Evolutionary conservation across 805 yeast species (phyloP).

Genomic region (Wickerhamomyces chaumierensis): DNA sequence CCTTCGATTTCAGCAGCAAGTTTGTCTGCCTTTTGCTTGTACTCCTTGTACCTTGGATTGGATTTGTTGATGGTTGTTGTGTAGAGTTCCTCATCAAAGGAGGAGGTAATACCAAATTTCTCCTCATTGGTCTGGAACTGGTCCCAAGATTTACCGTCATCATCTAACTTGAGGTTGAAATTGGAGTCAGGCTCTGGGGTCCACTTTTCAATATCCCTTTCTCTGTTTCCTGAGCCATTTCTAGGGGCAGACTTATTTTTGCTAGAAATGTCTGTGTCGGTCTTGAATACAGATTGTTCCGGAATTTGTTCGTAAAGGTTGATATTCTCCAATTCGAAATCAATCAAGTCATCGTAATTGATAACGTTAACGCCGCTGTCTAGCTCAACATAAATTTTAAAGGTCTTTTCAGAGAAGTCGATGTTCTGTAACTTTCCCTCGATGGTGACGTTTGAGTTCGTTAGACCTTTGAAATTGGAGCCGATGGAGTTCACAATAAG

Average conservation of each 20-base stretch:
- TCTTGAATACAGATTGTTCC: slow-evolving; percentile 38
- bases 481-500: slow-evolving; percentile 53
- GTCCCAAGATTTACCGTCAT: slow-evolving; percentile 52
- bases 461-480: slow-evolving; percentile 42
- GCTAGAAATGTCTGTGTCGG: slow-evolving; percentile 65
- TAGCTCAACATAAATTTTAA: slow-evolving; percentile 21
- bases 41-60: slow-evolving; percentile 62
- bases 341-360: slow-evolving; percentile 26
- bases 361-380: slow-evolving; percentile 19
- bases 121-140: slow-evolving; percentile 88
- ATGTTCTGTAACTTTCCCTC: slow-evolving; percentile 48
- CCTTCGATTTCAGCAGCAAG: slow-evolving; percentile 75
- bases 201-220: slow-evolving; percentile 69
- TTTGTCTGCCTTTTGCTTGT: slow-evolving; percentile 59
- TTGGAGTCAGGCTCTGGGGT: slow-evolving; percentile 38
- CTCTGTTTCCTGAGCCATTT: slow-evolving; percentile 34
- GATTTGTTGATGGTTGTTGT: slow-evolving; percentile 65
- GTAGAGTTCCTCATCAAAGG: slow-evolving; percentile 74
- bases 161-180: slow-evolving; percentile 25
- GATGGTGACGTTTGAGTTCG: slow-evolving; percentile 47
- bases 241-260: slow-evolving; percentile 23
- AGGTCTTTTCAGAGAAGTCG: slow-evolving; percentile 29
- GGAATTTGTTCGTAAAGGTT: slow-evolving; percentile 15
- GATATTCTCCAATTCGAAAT: slow-evolving; percentile 25
- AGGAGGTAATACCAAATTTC: slow-evolving; percentile 79